phyloP scores from a whole-genome alignment of 305 asterid species.

The Ilex paraguariensis region DNA sequence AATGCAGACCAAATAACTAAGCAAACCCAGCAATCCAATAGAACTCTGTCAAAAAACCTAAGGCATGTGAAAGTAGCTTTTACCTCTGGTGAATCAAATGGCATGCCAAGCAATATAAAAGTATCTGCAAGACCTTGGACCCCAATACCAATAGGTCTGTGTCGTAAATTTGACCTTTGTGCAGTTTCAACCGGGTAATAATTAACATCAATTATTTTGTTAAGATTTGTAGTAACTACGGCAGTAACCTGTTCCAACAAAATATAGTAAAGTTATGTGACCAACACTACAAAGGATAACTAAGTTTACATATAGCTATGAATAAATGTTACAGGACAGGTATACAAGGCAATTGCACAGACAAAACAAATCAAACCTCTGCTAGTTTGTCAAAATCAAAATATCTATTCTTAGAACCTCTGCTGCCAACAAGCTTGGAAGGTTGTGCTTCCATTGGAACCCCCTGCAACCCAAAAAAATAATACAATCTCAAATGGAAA shows the following conservation, averaged over 20 bases:
- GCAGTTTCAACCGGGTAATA: slow-evolving; percentile 7
- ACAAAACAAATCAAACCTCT: not conserved
- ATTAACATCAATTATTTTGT: slow-evolving; percentile 3
- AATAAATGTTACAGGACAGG: not conserved
- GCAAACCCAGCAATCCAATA: not conserved
- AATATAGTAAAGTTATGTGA: not conserved
- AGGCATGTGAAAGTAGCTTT: not conserved
- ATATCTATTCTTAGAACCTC: slow-evolving; percentile 2
- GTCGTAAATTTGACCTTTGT: slow-evolving; percentile 1
- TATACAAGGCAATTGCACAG: not conserved
- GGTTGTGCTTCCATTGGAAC: slow-evolving; percentile 2
- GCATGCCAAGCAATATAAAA: slow-evolving; percentile 3
- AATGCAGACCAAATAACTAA: not conserved
- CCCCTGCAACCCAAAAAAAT: not conserved
- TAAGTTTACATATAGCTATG: too few relatives aligned
- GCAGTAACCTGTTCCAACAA: not conserved
- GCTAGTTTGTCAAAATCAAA: slow-evolving; percentile 2
- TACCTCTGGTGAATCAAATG: slow-evolving; percentile 7
- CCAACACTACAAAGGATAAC: too few relatives aligned
- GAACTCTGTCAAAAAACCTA: not conserved
- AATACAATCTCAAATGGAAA: not conserved
- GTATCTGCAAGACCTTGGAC: slow-evolving; percentile 7
- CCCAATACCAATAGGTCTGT: slow-evolving; percentile 6
- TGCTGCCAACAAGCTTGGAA: slow-evolving; percentile 1
- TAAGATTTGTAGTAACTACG: not conserved